Evolutionary conservation across 495 filamentous ascomycete genomes (phyloP).

Genomic region (Tuber borchii): DNA sequence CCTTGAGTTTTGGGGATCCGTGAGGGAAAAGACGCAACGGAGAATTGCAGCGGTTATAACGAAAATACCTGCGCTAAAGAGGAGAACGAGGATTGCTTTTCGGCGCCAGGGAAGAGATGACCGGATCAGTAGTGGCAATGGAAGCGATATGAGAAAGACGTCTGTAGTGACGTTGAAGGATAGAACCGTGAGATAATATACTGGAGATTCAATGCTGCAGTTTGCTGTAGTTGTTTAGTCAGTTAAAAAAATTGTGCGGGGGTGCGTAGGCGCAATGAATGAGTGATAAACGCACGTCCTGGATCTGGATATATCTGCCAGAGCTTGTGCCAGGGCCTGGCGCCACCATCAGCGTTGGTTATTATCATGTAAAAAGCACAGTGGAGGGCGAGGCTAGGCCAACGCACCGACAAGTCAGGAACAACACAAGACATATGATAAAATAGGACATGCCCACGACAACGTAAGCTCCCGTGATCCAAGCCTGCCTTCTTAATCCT

Average conservation of each 20-base stretch:
- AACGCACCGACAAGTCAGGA: conserved; percentile 40
- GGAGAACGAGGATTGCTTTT: conserved; percentile 51
- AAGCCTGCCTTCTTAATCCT: conserved; percentile 46
- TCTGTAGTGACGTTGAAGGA: conserved; percentile 11
- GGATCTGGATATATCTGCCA: conserved; percentile 57
- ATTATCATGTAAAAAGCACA: not conserved
- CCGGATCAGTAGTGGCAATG: conserved; percentile 50
- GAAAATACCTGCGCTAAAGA: conserved; percentile 57
- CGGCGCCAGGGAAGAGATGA: conserved; percentile 49
- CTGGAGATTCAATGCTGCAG: conserved; percentile 47
- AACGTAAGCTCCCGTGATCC: conserved; percentile 49
- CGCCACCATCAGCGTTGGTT: conserved; percentile 48
- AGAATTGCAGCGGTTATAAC: conserved; percentile 57
- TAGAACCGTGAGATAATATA: conserved; percentile 30
- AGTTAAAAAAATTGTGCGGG: conserved; percentile 5
- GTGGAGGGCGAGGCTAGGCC: no score
- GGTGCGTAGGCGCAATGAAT: not conserved
- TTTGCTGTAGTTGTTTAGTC: conserved; percentile 29
- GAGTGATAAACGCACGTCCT: conserved; percentile 47
- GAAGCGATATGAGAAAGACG: conserved; percentile 10
- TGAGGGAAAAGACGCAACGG: conserved; percentile 55
- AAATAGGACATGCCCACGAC: conserved; percentile 50
- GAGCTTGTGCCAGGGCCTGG: conserved; percentile 50
- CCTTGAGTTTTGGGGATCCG: conserved; percentile 27
- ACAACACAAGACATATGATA: conserved; percentile 46